Evolutionary conservation across 805 yeast genomes (phyloP).

Genomic region (Yamadazyma insecticola): DNA sequence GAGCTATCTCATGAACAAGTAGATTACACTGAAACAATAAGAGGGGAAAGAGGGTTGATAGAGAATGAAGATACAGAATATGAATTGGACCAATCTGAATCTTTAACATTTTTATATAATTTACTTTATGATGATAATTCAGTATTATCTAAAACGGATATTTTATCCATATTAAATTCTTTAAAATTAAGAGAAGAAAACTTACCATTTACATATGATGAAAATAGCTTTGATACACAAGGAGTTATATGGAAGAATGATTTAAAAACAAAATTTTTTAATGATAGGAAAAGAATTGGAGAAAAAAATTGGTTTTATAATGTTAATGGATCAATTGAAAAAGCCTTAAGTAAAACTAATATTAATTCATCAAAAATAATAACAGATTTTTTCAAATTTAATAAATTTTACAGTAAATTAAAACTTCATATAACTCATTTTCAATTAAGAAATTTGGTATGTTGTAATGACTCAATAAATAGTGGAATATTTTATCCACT

Average conservation of each 20-base stretch:
- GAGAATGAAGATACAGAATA: conserved; percentile 25
- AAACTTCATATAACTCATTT: conserved; percentile 52
- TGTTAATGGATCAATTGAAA: conserved; percentile 28
- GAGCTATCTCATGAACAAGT: conserved; percentile 7
- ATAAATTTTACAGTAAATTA: conserved; percentile 38
- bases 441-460: conserved; percentile 50
- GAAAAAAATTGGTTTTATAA: conserved; percentile 35
- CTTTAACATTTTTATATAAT: conserved; percentile 36
- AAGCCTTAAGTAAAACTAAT: conserved; percentile 24
- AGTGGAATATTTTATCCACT: conserved; percentile 39
- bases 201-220: conserved; percentile 23
- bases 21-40: conserved; percentile 1
- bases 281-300: conserved; percentile 32
- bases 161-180: conserved; percentile 29
- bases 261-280: conserved; percentile 25
- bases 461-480: conserved; percentile 27
- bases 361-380: conserved; percentile 14
- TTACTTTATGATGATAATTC: conserved; percentile 34
- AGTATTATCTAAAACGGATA: conserved; percentile 29
- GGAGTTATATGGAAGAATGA: conserved; percentile 35
- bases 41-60: no score
- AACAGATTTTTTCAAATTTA: conserved; percentile 35
- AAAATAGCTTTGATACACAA: conserved; percentile 21
- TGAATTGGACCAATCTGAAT: conserved; percentile 37
- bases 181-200: conserved; percentile 32